Evolutionary conservation across 2,329 filamentous ascomycete genomes (phyloP), one percentile per base, ranked within the genome.

Genomic region (Hypocreales sp.): DNA sequence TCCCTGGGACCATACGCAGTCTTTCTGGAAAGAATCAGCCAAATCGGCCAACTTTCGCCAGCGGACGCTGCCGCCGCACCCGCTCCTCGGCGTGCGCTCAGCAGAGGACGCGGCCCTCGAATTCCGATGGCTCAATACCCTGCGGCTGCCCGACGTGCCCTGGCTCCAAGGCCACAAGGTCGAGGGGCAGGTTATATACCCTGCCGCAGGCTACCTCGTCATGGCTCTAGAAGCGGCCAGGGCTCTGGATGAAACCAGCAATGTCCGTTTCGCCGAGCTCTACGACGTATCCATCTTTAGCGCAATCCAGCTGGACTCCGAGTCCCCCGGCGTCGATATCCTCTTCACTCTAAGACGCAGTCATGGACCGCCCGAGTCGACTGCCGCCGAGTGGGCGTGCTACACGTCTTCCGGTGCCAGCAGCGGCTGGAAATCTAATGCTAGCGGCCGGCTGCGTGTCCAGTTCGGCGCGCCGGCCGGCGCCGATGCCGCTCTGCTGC

Each of bases 1-100:
- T 33, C 38, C 44, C 0, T 63, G 56, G 56, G 46, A 60, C 20
- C 52, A 60, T 30, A 34, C 15, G 5, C 29, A 28, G 14, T 13
- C 14, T 2, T 48, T 45, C 30, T 57, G 51, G 52, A 16, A 23
- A 14, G 43, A 45, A 23, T 28, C 17, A 3, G 33, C 37, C 3
- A n/a, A 27, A 15, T 31, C 35, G 2, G 13, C 11, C 1, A 27
- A 31, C 10, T 34, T 32, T 21, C 23, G 35, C 7, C n/a, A 26
- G n/a, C 33, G 28, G 4, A 13, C 17, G 8, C 32, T 28, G 20
- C 20, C 31, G 3, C 32, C 26, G 2, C 45, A 47, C 31, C 36
- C 40, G 7, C 26, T 46, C 2, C 41, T 47, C 19, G 51, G 48
- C 20, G n/a, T 16, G 4, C 22, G 24, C 6, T n/a, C 26, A 3